Evolutionary conservation across 2,329 filamentous ascomycete species (phyloP).

Genomic region (Ophiostoma fasciatum): DNA sequence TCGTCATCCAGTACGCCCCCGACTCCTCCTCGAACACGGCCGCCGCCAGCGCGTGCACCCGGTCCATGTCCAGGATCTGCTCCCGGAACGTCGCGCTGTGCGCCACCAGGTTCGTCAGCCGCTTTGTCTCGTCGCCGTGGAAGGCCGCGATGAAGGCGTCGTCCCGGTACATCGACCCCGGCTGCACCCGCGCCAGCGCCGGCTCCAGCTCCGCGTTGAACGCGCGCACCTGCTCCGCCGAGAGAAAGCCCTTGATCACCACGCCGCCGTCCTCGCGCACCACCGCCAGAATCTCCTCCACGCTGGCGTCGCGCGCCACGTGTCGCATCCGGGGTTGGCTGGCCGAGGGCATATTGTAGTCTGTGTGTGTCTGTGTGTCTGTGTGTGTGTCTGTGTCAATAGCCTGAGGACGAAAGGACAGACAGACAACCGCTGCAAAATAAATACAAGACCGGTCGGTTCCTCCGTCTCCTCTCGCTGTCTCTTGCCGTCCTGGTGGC

Average conservation of each 20-base stretch:
- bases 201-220: slow-evolving; percentile 16
- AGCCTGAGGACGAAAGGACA: too few relatives aligned
- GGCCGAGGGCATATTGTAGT: slow-evolving; percentile 2
- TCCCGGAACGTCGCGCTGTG: slow-evolving; percentile 16
- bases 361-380: too few relatives aligned
- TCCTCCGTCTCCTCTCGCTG: too few relatives aligned
- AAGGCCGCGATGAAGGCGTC: slow-evolving; percentile 10
- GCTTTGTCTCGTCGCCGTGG: slow-evolving; percentile 16
- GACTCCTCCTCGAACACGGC: slow-evolving; percentile 14
- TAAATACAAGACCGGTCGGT: too few relatives aligned
- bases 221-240: slow-evolving; percentile 11
- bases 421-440: too few relatives aligned
- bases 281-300: slow-evolving; percentile 5
- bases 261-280: slow-evolving; percentile 14
- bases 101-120: slow-evolving; percentile 13
- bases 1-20: slow-evolving; percentile 16
- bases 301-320: background rate
- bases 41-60: slow-evolving; percentile 16
- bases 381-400: too few relatives aligned
- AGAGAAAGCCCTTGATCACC: slow-evolving; percentile 16
- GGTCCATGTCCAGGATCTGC: slow-evolving; percentile 16
- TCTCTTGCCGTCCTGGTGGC: background rate
- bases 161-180: slow-evolving; percentile 1
- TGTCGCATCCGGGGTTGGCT: background rate
- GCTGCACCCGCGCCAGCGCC: slow-evolving; percentile 7